A percentile compares a stretch with the other conserved stretches of the same genome.
Conservation (phyloP, 208 protist genomes). For the Acanthamoeba healyi region DNA sequence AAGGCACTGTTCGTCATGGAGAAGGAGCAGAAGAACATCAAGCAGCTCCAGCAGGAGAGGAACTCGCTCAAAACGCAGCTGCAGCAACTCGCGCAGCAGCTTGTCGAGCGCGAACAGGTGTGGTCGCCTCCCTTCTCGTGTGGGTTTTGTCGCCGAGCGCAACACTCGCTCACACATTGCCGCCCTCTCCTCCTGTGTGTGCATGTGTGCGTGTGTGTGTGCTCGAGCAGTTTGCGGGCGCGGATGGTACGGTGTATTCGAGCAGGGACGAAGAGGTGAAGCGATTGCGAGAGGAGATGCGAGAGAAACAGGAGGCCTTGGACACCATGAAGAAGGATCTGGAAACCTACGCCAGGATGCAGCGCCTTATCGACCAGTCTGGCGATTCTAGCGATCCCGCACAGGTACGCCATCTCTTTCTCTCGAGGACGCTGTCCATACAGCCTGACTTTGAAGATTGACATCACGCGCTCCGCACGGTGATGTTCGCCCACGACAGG, state of each 20-base stretch:
- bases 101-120: background rate
- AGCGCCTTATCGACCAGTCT: background rate
- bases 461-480: background rate
- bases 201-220: too few species aligned
- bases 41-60: slow-evolving; percentile 21
- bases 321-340: slow-evolving; percentile 27
- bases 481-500: background rate
- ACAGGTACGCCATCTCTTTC: background rate
- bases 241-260: too few species aligned
- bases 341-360: background rate
- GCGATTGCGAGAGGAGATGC: slow-evolving; percentile 8
- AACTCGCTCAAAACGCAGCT: slow-evolving; percentile 12
- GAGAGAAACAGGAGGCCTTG: slow-evolving; percentile 31
- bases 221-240: too few species aligned
- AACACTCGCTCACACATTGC: too few species aligned
- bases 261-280: slow-evolving; percentile 16
- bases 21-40: slow-evolving; percentile 51
- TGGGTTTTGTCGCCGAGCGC: too few species aligned
- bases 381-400: background rate
- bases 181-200: too few species aligned
- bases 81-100: background rate
- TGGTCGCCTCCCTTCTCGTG: background rate
- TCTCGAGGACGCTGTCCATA: background rate
- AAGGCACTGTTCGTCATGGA: slow-evolving; percentile 26
- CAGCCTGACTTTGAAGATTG: too few species aligned